Evolutionary conservation across 345 rosid species (phyloP).

Genomic region (Eucalyptus regnans): DNA sequence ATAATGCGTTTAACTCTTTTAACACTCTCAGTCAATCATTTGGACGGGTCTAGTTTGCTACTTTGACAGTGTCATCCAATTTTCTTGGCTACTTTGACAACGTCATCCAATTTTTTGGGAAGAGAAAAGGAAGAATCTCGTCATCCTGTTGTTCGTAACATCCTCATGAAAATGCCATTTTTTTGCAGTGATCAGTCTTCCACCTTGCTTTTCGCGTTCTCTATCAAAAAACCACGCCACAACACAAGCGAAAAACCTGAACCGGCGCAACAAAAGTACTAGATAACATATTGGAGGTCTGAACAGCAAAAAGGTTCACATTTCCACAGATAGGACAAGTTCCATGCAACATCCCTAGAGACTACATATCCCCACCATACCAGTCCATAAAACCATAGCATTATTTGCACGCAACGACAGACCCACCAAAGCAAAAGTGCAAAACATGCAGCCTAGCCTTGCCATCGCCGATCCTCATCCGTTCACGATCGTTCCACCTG

Average conservation of each 20-base stretch:
- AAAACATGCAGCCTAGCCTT: not conserved
- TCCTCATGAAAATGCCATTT: not conserved
- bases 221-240: not conserved
- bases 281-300: not conserved
- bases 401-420: not conserved
- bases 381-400: not conserved
- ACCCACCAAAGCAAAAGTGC: not conserved
- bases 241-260: not conserved
- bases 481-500: constrained; percentile 43
- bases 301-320: not conserved
- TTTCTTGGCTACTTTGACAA: not conserved
- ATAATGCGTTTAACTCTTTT: too few relatives aligned
- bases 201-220: not conserved
- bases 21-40: too few relatives aligned
- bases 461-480: not conserved
- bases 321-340: not conserved
- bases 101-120: not conserved
- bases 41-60: not conserved
- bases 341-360: not conserved
- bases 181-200: not conserved
- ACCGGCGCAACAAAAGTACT: not conserved
- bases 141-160: rapidly evolving
- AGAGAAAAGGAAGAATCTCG: not conserved
- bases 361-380: not conserved
- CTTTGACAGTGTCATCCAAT: not conserved